Base-by-base conservation (phyloP, 2,329 filamentous ascomycete species). In the Trichoderma simmonsii region DNA sequence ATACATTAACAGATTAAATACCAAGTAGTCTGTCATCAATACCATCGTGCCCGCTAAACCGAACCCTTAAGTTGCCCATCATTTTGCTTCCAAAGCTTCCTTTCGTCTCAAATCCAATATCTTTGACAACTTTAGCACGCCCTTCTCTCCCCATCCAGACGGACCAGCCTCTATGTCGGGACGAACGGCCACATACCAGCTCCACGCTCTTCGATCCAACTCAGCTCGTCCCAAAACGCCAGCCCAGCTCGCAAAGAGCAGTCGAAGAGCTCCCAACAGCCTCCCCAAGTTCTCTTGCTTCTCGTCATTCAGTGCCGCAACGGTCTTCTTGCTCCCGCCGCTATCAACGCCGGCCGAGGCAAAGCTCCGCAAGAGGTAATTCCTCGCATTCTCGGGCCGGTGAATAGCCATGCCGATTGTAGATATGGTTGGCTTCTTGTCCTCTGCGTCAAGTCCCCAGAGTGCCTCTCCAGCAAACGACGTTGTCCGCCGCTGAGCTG, bases 111-210 rank as follows among this genome's bases (percentile, higher is more conserved):
- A 77, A 9, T 85, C 85, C 74, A 95, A 79, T 54, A 97, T 93
- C 75, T 89, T 89, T 15, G 83, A 83, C 43, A 97, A 79, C 75
- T 85, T 89, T 32, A 97, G 84, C 69, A 85, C 83, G 1, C 92
- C 93, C 80, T 95, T 96, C 14, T 91, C 92, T 32, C 94, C 94
- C 94, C 94, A 97, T 2, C 94, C 94, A 24, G 89, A 88, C 62
- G 89, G 88, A 0, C 94, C 94, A 71, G 86, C 82, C 72, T 92
- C 90, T 3, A 97, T 92, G 24, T 93, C 90, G 1, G 94, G 94
- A 74, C 94, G 85, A 24, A 95, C 89, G 26, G 88, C 86, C 2
- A 92, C 85, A 80, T 97, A 97, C 94, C 94, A 97, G 12, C 84
- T 84, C 93, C 93, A 97, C 21, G 93, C 92, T 72, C 90, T 87